These are phyloP conservation scores for Hirsutella rhossiliensis DNA, from an alignment of 2,329 filamentous ascomycete genomes.

Conservation along the genomic window DNA sequence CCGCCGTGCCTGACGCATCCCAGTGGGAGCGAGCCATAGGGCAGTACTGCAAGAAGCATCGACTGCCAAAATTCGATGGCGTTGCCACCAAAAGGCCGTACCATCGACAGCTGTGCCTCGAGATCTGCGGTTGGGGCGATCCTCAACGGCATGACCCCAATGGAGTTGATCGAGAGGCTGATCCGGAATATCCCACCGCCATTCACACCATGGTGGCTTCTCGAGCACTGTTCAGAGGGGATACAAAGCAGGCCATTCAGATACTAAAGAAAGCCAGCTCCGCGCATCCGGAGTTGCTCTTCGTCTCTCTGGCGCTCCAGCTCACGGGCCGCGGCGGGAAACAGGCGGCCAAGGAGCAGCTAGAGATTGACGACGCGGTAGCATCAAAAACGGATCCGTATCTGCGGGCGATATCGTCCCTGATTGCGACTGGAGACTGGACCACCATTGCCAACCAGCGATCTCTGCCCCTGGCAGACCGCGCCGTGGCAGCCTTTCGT, in stretches of 20 bases:
- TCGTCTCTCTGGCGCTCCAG: slow-evolving; percentile 56
- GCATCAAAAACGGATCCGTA: slow-evolving; percentile 63
- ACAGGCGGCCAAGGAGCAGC: slow-evolving; percentile 31
- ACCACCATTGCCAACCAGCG: slow-evolving; percentile 58
- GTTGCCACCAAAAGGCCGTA: slow-evolving; percentile 51
- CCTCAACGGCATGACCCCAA: slow-evolving; percentile 32
- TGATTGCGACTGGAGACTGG: slow-evolving; percentile 71
- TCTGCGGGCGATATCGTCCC: slow-evolving; percentile 65
- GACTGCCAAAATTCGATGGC: slow-evolving; percentile 52
- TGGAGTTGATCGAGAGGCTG: slow-evolving; percentile 28
- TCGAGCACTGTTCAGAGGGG: slow-evolving; percentile 61
- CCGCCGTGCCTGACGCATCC: slow-evolving; percentile 31
- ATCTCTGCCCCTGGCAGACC: slow-evolving; percentile 62
- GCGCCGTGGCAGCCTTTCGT: slow-evolving; percentile 60
- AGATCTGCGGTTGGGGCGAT: slow-evolving; percentile 63
- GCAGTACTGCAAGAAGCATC: slow-evolving; percentile 49
- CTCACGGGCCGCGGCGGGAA: slow-evolving; percentile 41
- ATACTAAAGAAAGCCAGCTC: slow-evolving; percentile 57
- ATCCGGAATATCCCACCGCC: slow-evolving; percentile 36
- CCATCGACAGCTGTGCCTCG: slow-evolving; percentile 63
- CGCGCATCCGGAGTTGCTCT: slow-evolving; percentile 50
- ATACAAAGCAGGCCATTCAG: slow-evolving; percentile 55
- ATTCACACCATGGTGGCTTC: slow-evolving; percentile 64
- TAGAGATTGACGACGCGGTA: slow-evolving; percentile 46
- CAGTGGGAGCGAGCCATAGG: slow-evolving; percentile 52